Evolutionary conservation across 1,139 yeast genomes (phyloP).

Genomic region (Scheffersomyces insectosa): DNA sequence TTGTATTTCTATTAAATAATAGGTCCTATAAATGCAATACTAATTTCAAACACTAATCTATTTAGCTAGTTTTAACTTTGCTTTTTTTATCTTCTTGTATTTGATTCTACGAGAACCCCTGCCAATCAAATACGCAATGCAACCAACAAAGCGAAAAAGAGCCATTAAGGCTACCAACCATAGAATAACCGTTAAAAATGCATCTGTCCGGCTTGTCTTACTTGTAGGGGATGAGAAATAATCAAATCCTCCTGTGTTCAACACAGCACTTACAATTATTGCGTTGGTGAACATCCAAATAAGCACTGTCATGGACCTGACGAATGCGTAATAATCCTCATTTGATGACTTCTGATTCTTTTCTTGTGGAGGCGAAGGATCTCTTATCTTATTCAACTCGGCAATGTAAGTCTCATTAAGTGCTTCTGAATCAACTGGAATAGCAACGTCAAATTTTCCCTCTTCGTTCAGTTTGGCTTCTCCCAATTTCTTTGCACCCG

Average conservation of each 20-base stretch:
- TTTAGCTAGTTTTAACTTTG: too few species aligned
- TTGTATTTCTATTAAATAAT: too few species aligned
- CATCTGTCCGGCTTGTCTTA: conserved; percentile 26
- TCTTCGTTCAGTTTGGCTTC: conserved; percentile 66
- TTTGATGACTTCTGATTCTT: conserved; percentile 42
- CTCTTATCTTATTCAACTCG: conserved; percentile 62
- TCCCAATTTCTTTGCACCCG: conserved; percentile 47
- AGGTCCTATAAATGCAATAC: too few species aligned
- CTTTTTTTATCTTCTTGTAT: too few species aligned
- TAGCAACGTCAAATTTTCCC: conserved; percentile 64
- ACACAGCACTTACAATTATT: neutral
- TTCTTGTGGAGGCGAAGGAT: conserved; percentile 28
- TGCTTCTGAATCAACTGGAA: conserved; percentile 63
- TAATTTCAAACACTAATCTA: too few species aligned
- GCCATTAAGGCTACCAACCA: conserved; percentile 82
- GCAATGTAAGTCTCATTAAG: conserved; percentile 60
- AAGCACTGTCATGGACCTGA: neutral
- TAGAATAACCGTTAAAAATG: conserved; percentile 66
- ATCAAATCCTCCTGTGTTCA: neutral
- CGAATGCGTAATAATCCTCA: conserved; percentile 2
- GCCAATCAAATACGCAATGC: conserved; percentile 52
- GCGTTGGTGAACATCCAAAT: neutral
- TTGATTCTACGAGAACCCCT: conserved; percentile 14
- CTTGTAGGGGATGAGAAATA: conserved; percentile 2
- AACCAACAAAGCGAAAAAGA: conserved; percentile 65